Conservation (phyloP, 1,284 basidiomycete genomes). For the Ceratobasidium sp. region DNA sequence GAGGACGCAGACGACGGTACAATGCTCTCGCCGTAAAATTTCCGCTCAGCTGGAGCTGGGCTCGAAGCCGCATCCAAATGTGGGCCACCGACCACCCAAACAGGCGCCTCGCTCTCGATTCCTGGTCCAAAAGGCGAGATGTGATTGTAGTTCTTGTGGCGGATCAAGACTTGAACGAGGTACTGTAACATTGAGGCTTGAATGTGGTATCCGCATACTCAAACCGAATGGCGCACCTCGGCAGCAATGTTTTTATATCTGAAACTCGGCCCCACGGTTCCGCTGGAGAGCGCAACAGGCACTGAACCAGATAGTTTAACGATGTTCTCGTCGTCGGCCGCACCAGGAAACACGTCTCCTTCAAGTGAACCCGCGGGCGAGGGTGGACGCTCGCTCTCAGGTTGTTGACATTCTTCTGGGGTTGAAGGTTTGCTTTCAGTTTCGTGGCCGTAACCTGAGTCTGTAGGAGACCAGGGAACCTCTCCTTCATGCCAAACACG, state of each 20-base stretch:
- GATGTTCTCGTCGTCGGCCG: conserved; percentile 55
- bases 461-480: neutral
- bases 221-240: conserved; percentile 11
- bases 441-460: neutral
- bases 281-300: conserved; percentile 5
- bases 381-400: conserved; percentile 57
- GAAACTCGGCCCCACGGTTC: conserved; percentile 17
- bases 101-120: conserved; percentile 31
- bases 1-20: conserved; percentile 1
- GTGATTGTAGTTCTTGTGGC: conserved; percentile 30
- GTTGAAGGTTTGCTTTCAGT: neutral
- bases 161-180: conserved; percentile 28
- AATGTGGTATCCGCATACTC: neutral
- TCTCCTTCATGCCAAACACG: conserved; percentile 31
- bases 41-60: neutral
- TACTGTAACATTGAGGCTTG: neutral
- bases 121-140: conserved; percentile 35
- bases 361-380: conserved; percentile 14
- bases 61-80: neutral
- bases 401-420: conserved; percentile 44
- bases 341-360: conserved; percentile 53
- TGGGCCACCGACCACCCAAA: conserved; percentile 30
- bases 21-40: conserved; percentile 4
- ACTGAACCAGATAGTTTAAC: conserved; percentile 32
- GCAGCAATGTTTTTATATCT: conserved; percentile 39